Evolutionary conservation across 257 asterid genomes (phyloP), one percentile per base, ranked within the genome.

Genomic region (Solanum chmielewskii): DNA sequence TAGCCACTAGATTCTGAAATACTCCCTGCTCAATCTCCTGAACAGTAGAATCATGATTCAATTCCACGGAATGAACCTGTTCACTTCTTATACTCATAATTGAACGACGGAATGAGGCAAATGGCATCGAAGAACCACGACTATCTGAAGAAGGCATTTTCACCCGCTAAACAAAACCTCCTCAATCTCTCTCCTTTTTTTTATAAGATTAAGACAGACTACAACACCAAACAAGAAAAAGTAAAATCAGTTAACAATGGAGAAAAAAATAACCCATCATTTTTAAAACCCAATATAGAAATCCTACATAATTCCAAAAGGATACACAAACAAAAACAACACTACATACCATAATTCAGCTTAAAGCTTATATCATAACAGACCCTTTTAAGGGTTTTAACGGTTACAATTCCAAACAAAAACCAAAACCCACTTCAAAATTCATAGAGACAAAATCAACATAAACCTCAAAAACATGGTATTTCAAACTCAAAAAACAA

Each of bases 101-200:
- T 80, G 98, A 89, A 71, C 98, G 97, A 42, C 99, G 98, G 90
- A 96, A 96, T 9, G 98, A 91, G 23, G 96, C 93, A 90, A 96
- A 95, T 47, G 96, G 95, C 87, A 93, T 87, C 23, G 92, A 33
- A 81, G 94, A 93, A 83, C 95, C 94, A 82, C 91, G 93, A 87
- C 85, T 91, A 74, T 92, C 93, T 29, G 98, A 89, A 80, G 98
- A 91, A 82, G 98, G 98, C 99, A 96, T 95, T 88, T 70, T 90
- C 78, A 45, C 88, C 75, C 86, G 45, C 88, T 11, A 60, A 66
- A 45, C 25, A 68, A 66, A 56, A 91, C 86, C 83, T 86, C 86
- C 91, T 84, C 86, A 89, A 14, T 49, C 49, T 49, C 69, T 56
- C 64, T 56, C 64, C 64, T 41, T 41, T 18, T 52, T 18, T 49